Percentiles rank a stretch among this genome's conserved stretches.
phyloP scores from a whole-genome alignment of 164 flowering plant genomes.

The Magnolia changhungtana region DNA sequence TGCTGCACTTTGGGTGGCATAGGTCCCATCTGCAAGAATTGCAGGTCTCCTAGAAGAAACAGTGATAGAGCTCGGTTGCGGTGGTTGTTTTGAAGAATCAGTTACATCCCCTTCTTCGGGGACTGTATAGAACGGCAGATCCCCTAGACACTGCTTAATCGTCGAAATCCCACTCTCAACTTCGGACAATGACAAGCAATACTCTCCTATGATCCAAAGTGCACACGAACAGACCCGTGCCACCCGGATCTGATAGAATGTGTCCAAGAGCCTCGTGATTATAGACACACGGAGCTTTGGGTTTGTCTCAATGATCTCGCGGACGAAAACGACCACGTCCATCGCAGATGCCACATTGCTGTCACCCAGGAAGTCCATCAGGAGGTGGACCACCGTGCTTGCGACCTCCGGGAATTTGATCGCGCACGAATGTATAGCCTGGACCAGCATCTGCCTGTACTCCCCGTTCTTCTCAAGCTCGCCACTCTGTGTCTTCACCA shows the following conservation, averaged over 20 bases:
- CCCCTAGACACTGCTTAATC: constrained; percentile 92
- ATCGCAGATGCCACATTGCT: constrained; percentile 84
- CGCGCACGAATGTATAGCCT: constrained; percentile 92
- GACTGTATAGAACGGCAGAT: constrained; percentile 70
- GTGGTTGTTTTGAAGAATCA: constrained; percentile 40
- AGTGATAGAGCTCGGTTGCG: constrained; percentile 52
- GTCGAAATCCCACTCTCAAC: constrained; percentile 83
- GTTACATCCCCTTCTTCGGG: constrained; percentile 59
- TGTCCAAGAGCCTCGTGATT: constrained; percentile 82
- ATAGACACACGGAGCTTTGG: constrained; percentile 86
- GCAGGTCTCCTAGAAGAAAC: constrained; percentile 87
- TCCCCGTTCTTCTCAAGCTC: constrained; percentile 97
- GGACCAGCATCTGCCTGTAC: constrained; percentile 90
- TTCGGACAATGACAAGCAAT: constrained; percentile 87
- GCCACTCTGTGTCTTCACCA: constrained; percentile 82
- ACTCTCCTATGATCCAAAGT: constrained; percentile 91
- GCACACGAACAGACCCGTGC: constrained; percentile 92
- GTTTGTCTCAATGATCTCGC: constrained; percentile 89
- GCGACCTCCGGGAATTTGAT: constrained; percentile 96
- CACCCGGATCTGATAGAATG: constrained; percentile 87
- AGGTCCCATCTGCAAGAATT: constrained; percentile 95
- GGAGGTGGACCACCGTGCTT: constrained; percentile 87
- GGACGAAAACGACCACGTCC: constrained; percentile 83
- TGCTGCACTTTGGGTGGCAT: constrained; percentile 97
- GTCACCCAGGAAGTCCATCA: constrained; percentile 98